These are phyloP conservation scores for Clavulina sp. DNA, from an alignment of 768 basidiomycete species.

Conservation along the genomic window DNA sequence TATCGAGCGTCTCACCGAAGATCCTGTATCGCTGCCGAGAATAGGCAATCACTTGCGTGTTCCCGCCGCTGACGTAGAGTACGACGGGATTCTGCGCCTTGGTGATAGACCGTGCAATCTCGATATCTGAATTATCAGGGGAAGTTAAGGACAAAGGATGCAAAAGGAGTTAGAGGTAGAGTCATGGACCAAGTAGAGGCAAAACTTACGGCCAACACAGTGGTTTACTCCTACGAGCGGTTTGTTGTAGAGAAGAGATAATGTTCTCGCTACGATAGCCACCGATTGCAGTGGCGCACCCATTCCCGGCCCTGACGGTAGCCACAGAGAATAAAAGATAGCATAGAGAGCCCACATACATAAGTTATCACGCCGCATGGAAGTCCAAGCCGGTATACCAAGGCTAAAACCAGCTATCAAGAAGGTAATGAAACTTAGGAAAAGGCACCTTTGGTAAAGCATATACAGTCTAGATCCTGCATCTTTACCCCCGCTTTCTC, in stretches of 20 bases:
- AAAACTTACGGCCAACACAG: conserved; percentile 79
- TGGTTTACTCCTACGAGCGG: conserved; percentile 98
- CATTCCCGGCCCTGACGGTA: conserved; percentile 86
- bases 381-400: background rate
- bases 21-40: conserved; percentile 95
- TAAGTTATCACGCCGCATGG: no score
- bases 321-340: background rate
- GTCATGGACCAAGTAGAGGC: conserved; percentile 9
- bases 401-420: background rate
- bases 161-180: background rate
- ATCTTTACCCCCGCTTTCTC: conserved; percentile 48
- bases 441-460: conserved; percentile 78
- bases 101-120: conserved; percentile 94
- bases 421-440: background rate
- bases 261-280: conserved; percentile 78
- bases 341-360: no score
- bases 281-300: conserved; percentile 93
- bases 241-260: conserved; percentile 74
- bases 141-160: background rate
- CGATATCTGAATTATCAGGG: conserved; percentile 85
- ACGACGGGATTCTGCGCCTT: conserved; percentile 91
- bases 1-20: conserved; percentile 96
- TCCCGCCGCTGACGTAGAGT: conserved; percentile 95
- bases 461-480: conserved; percentile 80
- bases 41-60: conserved; percentile 98